Conservation (phyloP, 768 basidiomycete species). For the Multifurca ochricompacta region DNA sequence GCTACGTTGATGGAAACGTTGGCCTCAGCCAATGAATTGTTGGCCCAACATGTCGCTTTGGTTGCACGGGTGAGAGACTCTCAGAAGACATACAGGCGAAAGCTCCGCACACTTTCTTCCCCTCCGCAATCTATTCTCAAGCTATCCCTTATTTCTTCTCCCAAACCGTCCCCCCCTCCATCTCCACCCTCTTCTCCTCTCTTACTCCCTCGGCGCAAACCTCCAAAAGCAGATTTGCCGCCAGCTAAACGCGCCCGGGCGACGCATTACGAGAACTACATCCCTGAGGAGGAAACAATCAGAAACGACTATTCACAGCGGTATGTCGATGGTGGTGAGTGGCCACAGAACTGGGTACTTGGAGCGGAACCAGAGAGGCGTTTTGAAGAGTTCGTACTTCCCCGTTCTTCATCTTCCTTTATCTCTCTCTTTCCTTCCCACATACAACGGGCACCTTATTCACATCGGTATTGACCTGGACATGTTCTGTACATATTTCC, state of each 20-base stretch:
- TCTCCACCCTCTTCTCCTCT: conserved; percentile 40
- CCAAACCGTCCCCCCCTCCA: conserved; percentile 40
- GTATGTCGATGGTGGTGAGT: conserved; percentile 86
- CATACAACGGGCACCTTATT: too few relatives aligned
- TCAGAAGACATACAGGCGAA: conserved; percentile 51
- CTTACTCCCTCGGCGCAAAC: conserved; percentile 29
- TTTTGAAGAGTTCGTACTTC: conserved; percentile 84
- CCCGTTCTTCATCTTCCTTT: background rate
- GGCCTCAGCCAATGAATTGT: conserved; percentile 54
- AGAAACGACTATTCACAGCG: conserved; percentile 90
- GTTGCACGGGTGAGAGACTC: conserved; percentile 45
- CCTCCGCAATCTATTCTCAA: conserved; percentile 33
- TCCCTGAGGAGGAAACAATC: conserved; percentile 93
- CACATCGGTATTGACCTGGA: too few relatives aligned
- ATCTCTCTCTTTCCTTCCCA: too few relatives aligned
- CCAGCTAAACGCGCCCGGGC: conserved; percentile 70
- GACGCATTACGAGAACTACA: conserved; percentile 69
- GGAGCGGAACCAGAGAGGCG: conserved; percentile 83
- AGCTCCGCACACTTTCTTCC: conserved; percentile 47
- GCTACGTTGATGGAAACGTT: conserved; percentile 37
- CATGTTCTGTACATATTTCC: too few relatives aligned
- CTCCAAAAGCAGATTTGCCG: conserved; percentile 44
- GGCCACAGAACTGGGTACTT: conserved; percentile 90
- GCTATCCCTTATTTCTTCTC: conserved; percentile 28
- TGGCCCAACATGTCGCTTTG: conserved; percentile 54